These are phyloP conservation scores for Trifolium fragiferum DNA, from an alignment of 306 rosid species.

Conservation along the genomic window DNA sequence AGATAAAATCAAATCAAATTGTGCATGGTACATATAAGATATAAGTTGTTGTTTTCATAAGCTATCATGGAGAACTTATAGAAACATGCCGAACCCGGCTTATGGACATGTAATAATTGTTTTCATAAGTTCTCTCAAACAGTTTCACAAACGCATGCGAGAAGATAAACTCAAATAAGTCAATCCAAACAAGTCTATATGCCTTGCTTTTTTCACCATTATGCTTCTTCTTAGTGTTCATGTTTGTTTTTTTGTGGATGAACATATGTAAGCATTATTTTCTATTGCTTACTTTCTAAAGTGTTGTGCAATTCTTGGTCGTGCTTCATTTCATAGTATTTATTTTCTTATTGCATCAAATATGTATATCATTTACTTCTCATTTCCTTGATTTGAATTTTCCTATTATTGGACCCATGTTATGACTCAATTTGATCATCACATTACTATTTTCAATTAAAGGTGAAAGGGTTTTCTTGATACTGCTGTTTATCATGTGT, in stretches of 20 bases:
- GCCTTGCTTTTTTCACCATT: neutral
- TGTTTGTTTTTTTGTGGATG: neutral
- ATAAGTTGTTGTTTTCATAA: neutral
- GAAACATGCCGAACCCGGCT: neutral
- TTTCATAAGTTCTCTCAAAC: neutral
- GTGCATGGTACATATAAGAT: neutral
- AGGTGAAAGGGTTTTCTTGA: neutral
- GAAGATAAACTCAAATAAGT: neutral
- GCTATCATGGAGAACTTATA: neutral
- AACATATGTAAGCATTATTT: neutral
- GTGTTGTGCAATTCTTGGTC: neutral
- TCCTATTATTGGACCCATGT: neutral
- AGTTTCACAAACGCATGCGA: neutral
- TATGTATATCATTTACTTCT: neutral
- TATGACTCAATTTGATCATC: conserved; percentile 16
- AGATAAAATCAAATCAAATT: neutral
- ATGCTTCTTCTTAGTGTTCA: neutral
- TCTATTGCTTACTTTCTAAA: neutral
- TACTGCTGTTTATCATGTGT: neutral
- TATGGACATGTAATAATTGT: neutral
- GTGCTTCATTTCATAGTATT: conserved; percentile 10
- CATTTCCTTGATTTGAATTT: neutral
- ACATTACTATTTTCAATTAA: neutral
- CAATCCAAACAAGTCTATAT: neutral
- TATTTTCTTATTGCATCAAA: neutral